Percentiles rank a stretch among this genome's conserved stretches.
These are phyloP conservation scores for Isabelozyma gotoi DNA, from an alignment of 805 yeast genomes.

Conservation along the genomic window DNA sequence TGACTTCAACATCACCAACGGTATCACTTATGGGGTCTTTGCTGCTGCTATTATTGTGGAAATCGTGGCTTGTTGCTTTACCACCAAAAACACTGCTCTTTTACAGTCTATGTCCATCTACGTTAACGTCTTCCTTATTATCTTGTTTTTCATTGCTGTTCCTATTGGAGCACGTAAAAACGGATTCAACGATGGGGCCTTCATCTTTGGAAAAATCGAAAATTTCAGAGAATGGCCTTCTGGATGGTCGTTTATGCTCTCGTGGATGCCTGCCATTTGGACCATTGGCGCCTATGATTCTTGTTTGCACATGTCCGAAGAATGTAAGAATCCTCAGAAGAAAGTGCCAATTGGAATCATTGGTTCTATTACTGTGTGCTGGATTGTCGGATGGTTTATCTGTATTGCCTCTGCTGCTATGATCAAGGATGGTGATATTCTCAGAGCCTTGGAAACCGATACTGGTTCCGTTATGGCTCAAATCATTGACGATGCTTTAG, in stretches of 20 bases:
- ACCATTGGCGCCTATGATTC: conserved; percentile 74
- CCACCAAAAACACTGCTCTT: conserved; percentile 56
- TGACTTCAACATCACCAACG: conserved; percentile 51
- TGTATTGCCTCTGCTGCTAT: conserved; percentile 55
- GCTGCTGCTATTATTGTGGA: conserved; percentile 59
- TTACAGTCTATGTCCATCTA: conserved; percentile 60
- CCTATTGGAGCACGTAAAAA: conserved; percentile 54
- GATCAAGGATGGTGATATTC: conserved; percentile 46
- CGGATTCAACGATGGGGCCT: conserved; percentile 11
- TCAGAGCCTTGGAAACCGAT: conserved; percentile 38
- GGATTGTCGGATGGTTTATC: conserved; percentile 57
- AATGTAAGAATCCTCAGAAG: conserved; percentile 59
- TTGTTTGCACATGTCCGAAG: conserved; percentile 72
- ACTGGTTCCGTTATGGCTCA: conserved; percentile 69
- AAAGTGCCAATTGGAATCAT: conserved; percentile 68
- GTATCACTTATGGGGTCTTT: conserved; percentile 61
- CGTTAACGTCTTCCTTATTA: conserved; percentile 51
- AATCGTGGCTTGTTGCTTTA: conserved; percentile 51
- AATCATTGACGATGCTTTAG: conserved; percentile 60
- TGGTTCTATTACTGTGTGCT: conserved; percentile 57
- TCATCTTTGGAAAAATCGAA: conserved; percentile 46
- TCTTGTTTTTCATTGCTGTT: conserved; percentile 59
- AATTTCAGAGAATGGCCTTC: conserved; percentile 50
- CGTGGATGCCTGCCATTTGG: conserved; percentile 72
- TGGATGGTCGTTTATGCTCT: conserved; percentile 46